phyloP scores from a whole-genome alignment of 805 yeast species.

The Cyberlindnera euphorbiae region DNA sequence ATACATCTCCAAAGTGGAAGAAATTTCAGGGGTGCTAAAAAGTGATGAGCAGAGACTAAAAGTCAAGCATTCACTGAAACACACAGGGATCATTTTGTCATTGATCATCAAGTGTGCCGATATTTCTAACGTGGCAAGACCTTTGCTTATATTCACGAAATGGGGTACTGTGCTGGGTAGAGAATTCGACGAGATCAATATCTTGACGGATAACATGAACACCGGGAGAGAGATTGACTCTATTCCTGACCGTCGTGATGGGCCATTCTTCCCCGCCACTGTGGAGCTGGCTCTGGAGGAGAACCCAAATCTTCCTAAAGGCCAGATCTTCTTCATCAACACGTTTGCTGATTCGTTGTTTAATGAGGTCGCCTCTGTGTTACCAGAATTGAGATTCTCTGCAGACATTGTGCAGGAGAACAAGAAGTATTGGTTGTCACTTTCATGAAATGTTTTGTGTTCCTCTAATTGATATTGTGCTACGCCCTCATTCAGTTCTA shows the following conservation, averaged over 20 bases:
- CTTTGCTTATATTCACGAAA: slow-evolving; percentile 65
- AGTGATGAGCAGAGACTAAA: slow-evolving; percentile 11
- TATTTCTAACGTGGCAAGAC: slow-evolving; percentile 87
- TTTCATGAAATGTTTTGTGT: too few species aligned
- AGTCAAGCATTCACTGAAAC: slow-evolving; percentile 18
- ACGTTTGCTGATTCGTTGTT: slow-evolving; percentile 80
- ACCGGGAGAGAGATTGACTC: slow-evolving; percentile 22
- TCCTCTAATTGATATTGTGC: too few species aligned
- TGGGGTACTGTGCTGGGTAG: slow-evolving; percentile 82
- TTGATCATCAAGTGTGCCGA: slow-evolving; percentile 91
- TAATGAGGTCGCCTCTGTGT: slow-evolving; percentile 49
- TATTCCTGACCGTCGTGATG: slow-evolving; percentile 15
- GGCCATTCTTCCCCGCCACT: slow-evolving; percentile 30
- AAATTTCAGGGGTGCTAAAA: slow-evolving; percentile 23
- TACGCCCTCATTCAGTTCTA: too few species aligned
- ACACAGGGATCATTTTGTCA: slow-evolving; percentile 47
- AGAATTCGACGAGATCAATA: slow-evolving; percentile 68
- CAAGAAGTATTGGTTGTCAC: slow-evolving; percentile 10
- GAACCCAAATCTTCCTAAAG: slow-evolving; percentile 52
- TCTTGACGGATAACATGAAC: slow-evolving; percentile 39
- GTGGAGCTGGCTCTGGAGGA: slow-evolving; percentile 40
- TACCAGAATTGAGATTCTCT: slow-evolving; percentile 55
- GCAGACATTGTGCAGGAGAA: slow-evolving; percentile 11
- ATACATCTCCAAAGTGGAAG: slow-evolving; percentile 53
- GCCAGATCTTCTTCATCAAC: slow-evolving; percentile 79